Evolutionary conservation across 1,284 basidiomycete genomes (phyloP).

Genomic region (Apiotrichum sp.): DNA sequence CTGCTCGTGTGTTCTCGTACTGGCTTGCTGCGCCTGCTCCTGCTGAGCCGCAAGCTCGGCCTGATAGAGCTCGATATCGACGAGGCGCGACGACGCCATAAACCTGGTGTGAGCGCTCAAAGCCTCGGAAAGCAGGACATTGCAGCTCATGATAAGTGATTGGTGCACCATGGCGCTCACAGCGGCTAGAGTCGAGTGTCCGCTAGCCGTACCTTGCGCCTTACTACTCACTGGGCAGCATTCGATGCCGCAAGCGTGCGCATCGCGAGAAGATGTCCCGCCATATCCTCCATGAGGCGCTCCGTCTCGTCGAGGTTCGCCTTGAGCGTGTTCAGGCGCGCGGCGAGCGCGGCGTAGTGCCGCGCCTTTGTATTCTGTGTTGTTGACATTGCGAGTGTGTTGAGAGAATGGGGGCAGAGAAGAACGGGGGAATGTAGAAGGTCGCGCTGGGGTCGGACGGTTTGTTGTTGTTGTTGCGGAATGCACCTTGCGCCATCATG

Average conservation of each 20-base stretch:
- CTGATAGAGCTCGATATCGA: slow-evolving; percentile 37
- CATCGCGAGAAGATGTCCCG: slow-evolving; percentile 37
- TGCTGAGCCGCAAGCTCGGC: too few species aligned
- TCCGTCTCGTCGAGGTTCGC: slow-evolving; percentile 39
- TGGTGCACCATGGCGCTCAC: not conserved
- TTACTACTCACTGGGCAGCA: slow-evolving; percentile 36
- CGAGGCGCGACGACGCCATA: slow-evolving; percentile 44
- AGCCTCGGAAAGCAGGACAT: not conserved
- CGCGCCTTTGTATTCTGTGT: slow-evolving; percentile 33
- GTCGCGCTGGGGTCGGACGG: not conserved
- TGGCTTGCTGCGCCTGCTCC: too few species aligned
- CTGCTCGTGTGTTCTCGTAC: too few species aligned
- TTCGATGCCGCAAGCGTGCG: slow-evolving; percentile 35
- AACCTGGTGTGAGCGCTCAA: slow-evolving; percentile 30
- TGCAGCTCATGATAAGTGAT: not conserved
- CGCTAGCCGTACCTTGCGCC: not conserved
- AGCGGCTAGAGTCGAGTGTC: too few species aligned
- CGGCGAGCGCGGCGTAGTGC: slow-evolving; percentile 42
- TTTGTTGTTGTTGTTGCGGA: not conserved
- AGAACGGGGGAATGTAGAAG: not conserved
- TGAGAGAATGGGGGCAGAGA: not conserved
- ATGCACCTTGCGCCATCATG: not conserved
- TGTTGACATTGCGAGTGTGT: slow-evolving; percentile 17
- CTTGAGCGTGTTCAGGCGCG: slow-evolving; percentile 33
- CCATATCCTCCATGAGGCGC: slow-evolving; percentile 31